Evolutionary conservation across 805 yeast species (phyloP), one percentile per base, ranked within the genome.

Genomic region (Zygoascus biomembranicola): DNA sequence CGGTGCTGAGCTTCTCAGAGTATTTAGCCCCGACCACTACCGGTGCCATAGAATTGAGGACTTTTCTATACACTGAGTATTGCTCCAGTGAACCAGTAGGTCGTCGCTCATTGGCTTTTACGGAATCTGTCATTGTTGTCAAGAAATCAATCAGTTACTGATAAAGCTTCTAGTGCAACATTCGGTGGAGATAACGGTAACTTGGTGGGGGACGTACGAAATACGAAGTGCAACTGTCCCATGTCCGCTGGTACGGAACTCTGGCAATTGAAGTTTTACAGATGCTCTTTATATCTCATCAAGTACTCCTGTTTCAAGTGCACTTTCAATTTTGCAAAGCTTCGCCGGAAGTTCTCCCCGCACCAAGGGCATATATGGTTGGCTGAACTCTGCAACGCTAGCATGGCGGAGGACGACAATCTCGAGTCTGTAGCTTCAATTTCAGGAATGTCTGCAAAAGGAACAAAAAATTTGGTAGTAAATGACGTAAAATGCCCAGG

Each of bases 401-500:
- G 80, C 73, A 74, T 74, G 66, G 65, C 71, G 64, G 63, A 67
- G 65, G 55, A 64, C 73, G 70, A 69, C 67, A 58, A 43, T 35
- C 66, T 43, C 18, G 50, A 32, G 23, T 49, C 56, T 14, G 50
- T 31, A 16, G 31, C 41, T 10, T 41, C 46, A 20, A 55, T 16
- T 61, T 73, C 66, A 52, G 82, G 79, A 18, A 85, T 65, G 16
- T 70, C 71, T 1, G 73, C 75, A 64, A 83, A 79, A 0, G 70
- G 69, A 1, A 85, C 79, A 54, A 87, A 86, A 63, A 87, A 87
- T 0, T 61, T 60, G 0, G 90, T 79, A 19, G 73, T 81, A 68
- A 87, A 87, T 2, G 90, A 82, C 62, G 82, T 82, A 66, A 80
- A 87, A 66, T 87, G 95, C 52, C 73, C 75, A 55, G 76, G 78